Evolutionary conservation across 495 filamentous ascomycete species (phyloP).

Genomic region (Penicillium samsonianum): DNA sequence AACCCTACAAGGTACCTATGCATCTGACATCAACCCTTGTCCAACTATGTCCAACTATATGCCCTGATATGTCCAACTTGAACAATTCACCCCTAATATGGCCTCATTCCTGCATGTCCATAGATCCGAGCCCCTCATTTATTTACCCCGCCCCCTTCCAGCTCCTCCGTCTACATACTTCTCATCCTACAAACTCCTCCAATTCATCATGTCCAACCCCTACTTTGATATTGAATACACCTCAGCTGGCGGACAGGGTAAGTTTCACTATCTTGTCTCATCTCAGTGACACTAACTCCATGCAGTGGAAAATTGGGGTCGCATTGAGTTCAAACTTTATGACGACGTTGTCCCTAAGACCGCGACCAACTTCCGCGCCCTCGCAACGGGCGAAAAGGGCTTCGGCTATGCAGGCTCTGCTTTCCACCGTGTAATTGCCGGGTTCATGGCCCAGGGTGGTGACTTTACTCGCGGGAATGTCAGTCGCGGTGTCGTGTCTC

Average conservation of each 20-base stretch:
- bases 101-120: conserved; percentile 2
- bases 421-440: conserved; percentile 90
- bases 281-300: neutral
- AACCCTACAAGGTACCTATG: no score
- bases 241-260: neutral
- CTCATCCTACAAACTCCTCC: neutral
- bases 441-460: conserved; percentile 71
- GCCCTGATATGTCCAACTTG: no score
- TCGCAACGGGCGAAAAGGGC: conserved; percentile 89
- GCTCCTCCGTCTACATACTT: no score
- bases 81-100: neutral
- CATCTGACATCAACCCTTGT: no score
- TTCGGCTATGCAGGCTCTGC: conserved; percentile 74
- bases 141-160: neutral
- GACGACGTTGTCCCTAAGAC: conserved; percentile 84
- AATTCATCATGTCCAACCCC: conserved; percentile 1
- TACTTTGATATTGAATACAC: conserved; percentile 1
- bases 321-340: conserved; percentile 81
- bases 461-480: conserved; percentile 67
- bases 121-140: neutral
- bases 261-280: neutral
- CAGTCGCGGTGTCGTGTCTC: conserved; percentile 24
- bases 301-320: conserved; percentile 43
- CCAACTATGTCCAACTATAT: no score
- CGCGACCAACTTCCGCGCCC: conserved; percentile 82